Conservation (phyloP, 495 filamentous ascomycete species). For the Bacidia gigantensis region DNA sequence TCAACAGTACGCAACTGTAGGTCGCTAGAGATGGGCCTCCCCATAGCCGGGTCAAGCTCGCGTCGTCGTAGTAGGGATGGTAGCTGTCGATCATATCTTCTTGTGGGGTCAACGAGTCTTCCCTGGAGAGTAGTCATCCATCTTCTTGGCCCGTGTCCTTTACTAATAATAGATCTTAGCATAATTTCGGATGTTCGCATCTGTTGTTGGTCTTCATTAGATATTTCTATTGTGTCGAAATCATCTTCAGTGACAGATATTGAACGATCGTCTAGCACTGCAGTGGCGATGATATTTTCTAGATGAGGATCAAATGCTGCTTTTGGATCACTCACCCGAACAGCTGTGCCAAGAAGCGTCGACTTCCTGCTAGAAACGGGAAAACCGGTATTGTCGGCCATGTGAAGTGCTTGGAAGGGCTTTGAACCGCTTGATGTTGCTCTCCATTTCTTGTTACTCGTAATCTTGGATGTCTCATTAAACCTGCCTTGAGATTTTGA, state of each 20-base stretch:
- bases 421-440: too few relatives aligned
- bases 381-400: too few relatives aligned
- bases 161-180: background rate
- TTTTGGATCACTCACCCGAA: background rate
- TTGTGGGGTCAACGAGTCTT: conserved; percentile 7
- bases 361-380: too few relatives aligned
- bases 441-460: too few relatives aligned
- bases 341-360: background rate
- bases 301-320: background rate
- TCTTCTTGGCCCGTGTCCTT: background rate
- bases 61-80: conserved; percentile 12
- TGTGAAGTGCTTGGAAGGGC: too few relatives aligned
- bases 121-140: conserved; percentile 5
- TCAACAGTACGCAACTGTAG: conserved; percentile 17
- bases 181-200: background rate
- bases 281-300: background rate
- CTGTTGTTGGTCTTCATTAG: background rate
- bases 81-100: background rate
- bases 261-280: background rate
- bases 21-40: conserved; percentile 4
- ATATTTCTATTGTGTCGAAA: background rate
- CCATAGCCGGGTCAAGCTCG: conserved; percentile 9
- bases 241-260: background rate
- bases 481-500: too few relatives aligned
- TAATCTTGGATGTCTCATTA: too few relatives aligned